Conservation (phyloP, 257 asterid genomes). For the Henckelia pumila region DNA sequence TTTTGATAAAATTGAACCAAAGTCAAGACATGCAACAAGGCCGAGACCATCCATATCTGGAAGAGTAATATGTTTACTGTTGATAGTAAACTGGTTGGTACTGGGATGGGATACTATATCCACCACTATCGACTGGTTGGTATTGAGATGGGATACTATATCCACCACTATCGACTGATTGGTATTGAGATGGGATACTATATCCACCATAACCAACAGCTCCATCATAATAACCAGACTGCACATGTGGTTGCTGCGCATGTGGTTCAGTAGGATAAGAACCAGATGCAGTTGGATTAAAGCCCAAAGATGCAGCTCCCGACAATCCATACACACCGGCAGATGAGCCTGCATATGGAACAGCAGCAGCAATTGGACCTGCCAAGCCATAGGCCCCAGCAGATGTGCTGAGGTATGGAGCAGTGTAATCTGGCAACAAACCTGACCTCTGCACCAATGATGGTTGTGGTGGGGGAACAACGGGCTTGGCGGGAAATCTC, state of each 20-base stretch:
- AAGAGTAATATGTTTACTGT: slow-evolving; percentile 33
- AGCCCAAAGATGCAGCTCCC: slow-evolving; percentile 34
- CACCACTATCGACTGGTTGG: slow-evolving; percentile 40
- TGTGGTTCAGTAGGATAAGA: slow-evolving; percentile 37
- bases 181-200: slow-evolving; percentile 44
- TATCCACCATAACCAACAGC: slow-evolving; percentile 42
- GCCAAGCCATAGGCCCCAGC: slow-evolving; percentile 45
- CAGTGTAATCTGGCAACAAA: slow-evolving; percentile 36
- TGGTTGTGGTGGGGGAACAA: slow-evolving; percentile 29
- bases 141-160: slow-evolving; percentile 43
- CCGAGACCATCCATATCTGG: slow-evolving; percentile 27
- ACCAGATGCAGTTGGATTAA: slow-evolving; percentile 35
- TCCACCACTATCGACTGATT: slow-evolving; percentile 37
- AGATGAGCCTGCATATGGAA: slow-evolving; percentile 44
- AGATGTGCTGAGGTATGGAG: slow-evolving; percentile 40
- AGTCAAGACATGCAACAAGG: slow-evolving; percentile 20
- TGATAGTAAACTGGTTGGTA: slow-evolving; percentile 55
- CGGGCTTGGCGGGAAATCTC: slow-evolving; percentile 26
- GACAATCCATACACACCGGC: slow-evolving; percentile 43
- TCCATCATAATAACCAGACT: slow-evolving; percentile 41
- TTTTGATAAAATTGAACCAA: slow-evolving; percentile 18
- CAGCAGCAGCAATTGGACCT: slow-evolving; percentile 37
- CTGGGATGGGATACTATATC: slow-evolving; percentile 52
- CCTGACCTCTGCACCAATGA: slow-evolving; percentile 37
- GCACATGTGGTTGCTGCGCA: slow-evolving; percentile 27